These are phyloP conservation scores for Thraustochytrium sp. DNA, from an alignment of 352 stramenopile genomes.

Conservation along the genomic window DNA sequence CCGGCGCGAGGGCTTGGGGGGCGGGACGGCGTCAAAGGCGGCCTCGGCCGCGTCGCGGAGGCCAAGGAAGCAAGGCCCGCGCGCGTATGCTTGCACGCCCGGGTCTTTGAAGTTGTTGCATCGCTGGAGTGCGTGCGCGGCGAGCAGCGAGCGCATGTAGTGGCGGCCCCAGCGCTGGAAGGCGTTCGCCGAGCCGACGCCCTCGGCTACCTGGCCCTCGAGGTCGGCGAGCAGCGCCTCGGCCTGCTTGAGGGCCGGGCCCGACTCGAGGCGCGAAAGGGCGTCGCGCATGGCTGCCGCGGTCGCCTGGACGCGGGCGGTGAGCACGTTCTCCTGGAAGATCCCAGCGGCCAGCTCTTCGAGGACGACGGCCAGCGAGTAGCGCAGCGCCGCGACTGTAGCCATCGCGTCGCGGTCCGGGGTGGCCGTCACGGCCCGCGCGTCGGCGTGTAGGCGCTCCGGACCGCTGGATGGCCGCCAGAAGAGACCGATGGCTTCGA, in stretches of 20 bases:
- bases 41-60: constrained; percentile 44
- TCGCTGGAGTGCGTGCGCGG: constrained; percentile 44
- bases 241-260: not conserved
- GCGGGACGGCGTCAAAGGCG: constrained; percentile 17
- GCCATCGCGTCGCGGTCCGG: too few relatives aligned
- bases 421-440: too few relatives aligned
- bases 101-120: constrained; percentile 55
- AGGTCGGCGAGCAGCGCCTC: not conserved
- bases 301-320: not conserved
- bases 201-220: constrained; percentile 30
- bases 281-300: not conserved
- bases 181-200: not conserved
- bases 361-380: too few relatives aligned
- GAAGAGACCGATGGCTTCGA: too few relatives aligned
- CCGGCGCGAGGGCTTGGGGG: constrained; percentile 30
- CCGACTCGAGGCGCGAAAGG: not conserved
- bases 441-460: not conserved
- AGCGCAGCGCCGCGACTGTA: too few relatives aligned
- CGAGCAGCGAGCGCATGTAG: constrained; percentile 47
- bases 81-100: constrained; percentile 47
- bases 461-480: too few relatives aligned
- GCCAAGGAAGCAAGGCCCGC: constrained; percentile 1
- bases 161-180: constrained; percentile 46
- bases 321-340: too few relatives aligned
- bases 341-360: too few relatives aligned